Percentiles rank a stretch among this genome's conserved stretches.
Conservation (phyloP, 225 moss, liverwort and hornwort species). For the Polytrichum formosum region DNA sequence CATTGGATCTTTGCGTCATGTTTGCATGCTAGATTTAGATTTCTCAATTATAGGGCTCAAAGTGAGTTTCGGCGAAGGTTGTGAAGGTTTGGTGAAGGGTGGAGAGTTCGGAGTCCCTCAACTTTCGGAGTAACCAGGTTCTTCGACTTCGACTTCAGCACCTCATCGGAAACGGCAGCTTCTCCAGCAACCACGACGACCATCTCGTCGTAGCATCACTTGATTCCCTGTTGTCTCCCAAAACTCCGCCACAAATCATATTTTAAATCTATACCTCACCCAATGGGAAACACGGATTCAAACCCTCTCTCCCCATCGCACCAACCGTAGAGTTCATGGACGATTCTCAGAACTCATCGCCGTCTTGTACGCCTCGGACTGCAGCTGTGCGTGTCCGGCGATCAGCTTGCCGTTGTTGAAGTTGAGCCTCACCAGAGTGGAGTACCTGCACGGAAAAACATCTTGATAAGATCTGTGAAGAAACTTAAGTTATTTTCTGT, state of each 20-base stretch:
- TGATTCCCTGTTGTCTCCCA: not conserved
- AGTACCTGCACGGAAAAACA: constrained; percentile 16
- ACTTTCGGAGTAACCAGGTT: too few species aligned
- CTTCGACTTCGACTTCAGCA: too few species aligned
- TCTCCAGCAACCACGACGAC: constrained; percentile 26
- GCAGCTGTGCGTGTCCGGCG: constrained; percentile 28
- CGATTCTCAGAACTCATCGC: constrained; percentile 13
- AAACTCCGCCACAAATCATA: constrained; percentile 1
- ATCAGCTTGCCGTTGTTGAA: constrained; percentile 31
- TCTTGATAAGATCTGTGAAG: too few species aligned
- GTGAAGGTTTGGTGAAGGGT: too few species aligned
- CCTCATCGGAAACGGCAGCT: constrained; percentile 8
- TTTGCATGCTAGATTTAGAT: too few species aligned
- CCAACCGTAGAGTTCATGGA: constrained; percentile 11
- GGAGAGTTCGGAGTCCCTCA: too few species aligned
- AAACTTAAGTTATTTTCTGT: too few species aligned
- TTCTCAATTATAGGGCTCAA: too few species aligned
- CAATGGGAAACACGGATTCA: constrained; percentile 1
- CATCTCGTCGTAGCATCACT: constrained; percentile 7
- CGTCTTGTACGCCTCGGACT: constrained; percentile 35
- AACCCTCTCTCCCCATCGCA: constrained; percentile 18
- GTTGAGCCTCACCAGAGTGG: constrained; percentile 26
- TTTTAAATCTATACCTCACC: constrained; percentile 8
- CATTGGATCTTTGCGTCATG: too few species aligned
- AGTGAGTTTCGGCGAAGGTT: too few species aligned